Conservation (phyloP, 2,329 filamentous ascomycete species). For the Stemphylium vesicarium region DNA sequence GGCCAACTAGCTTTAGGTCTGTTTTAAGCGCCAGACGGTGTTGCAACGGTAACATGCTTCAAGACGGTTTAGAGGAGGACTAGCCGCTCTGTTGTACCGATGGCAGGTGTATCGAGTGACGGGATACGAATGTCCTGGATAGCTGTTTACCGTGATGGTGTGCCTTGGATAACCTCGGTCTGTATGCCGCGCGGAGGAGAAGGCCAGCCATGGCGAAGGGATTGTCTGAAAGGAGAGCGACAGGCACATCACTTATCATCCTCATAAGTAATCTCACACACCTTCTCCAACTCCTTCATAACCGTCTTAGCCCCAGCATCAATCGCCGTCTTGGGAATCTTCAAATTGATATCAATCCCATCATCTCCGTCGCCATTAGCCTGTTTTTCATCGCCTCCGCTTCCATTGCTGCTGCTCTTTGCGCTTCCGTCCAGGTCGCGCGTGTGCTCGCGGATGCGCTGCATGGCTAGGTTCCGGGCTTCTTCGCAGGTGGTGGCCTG, state of each 20-base stretch:
- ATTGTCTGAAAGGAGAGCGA: background rate
- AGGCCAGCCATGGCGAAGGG: background rate
- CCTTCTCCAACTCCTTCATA: slow-evolving; percentile 59
- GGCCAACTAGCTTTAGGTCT: no score
- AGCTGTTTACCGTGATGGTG: no score
- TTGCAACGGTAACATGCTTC: no score
- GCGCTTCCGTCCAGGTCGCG: slow-evolving; percentile 23
- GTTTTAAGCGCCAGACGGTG: no score
- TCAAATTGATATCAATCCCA: slow-evolving; percentile 50
- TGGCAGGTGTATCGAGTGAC: no score
- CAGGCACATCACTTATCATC: slow-evolving; percentile 29
- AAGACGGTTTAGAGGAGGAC: no score
- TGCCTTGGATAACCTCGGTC: no score
- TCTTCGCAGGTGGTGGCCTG: slow-evolving; percentile 64
- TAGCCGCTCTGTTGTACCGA: no score
- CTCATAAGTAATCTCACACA: slow-evolving; percentile 50
- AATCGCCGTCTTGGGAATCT: slow-evolving; percentile 57
- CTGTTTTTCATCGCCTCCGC: background rate
- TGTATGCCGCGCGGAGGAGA: no score
- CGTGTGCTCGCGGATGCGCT: slow-evolving; percentile 37
- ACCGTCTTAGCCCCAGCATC: slow-evolving; percentile 59
- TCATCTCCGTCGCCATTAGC: slow-evolving; percentile 32
- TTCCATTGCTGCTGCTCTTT: slow-evolving; percentile 37
- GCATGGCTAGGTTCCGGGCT: slow-evolving; percentile 60
- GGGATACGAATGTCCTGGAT: no score